These are phyloP conservation scores for Pelargonium citronellum DNA, from an alignment of 441 rosid genomes.

Conservation along the genomic window DNA sequence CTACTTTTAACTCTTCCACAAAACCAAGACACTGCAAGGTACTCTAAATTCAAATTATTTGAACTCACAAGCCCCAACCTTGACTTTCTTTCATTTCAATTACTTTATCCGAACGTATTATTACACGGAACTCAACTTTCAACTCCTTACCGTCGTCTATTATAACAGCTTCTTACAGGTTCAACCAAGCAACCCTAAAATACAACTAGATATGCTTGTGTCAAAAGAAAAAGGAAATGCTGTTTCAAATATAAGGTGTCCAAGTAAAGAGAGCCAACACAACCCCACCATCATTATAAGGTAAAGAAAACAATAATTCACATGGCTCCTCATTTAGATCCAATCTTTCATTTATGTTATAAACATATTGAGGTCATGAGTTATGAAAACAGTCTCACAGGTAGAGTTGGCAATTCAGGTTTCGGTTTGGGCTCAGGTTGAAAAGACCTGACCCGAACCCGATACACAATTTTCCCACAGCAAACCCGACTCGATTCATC, in stretches of 20 bases:
- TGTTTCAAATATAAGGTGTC: constrained; percentile 18
- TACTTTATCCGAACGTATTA: too few relatives aligned
- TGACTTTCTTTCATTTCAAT: too few relatives aligned
- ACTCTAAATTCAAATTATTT: too few relatives aligned
- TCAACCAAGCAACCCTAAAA: not conserved
- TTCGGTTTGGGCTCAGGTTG: too few relatives aligned
- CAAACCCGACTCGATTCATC: not conserved
- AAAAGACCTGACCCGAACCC: too few relatives aligned
- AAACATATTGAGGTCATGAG: not conserved
- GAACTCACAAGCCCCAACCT: too few relatives aligned
- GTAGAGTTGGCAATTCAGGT: too few relatives aligned
- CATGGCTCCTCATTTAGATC: constrained; percentile 17
- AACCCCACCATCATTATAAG: constrained; percentile 37
- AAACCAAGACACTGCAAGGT: too few relatives aligned
- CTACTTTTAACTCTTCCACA: not conserved
- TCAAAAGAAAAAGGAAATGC: constrained; percentile 19
- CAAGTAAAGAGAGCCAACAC: constrained; percentile 24
- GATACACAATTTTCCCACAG: not conserved
- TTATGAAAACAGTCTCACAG: not conserved
- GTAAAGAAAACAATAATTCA: constrained; percentile 32
- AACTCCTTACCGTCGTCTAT: too few relatives aligned
- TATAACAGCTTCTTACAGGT: too few relatives aligned
- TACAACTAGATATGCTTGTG: not conserved
- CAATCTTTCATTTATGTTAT: not conserved
- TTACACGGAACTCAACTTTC: too few relatives aligned